Evolutionary conservation across 1,139 yeast genomes (phyloP).

Genomic region (Taiozyma sp.): DNA sequence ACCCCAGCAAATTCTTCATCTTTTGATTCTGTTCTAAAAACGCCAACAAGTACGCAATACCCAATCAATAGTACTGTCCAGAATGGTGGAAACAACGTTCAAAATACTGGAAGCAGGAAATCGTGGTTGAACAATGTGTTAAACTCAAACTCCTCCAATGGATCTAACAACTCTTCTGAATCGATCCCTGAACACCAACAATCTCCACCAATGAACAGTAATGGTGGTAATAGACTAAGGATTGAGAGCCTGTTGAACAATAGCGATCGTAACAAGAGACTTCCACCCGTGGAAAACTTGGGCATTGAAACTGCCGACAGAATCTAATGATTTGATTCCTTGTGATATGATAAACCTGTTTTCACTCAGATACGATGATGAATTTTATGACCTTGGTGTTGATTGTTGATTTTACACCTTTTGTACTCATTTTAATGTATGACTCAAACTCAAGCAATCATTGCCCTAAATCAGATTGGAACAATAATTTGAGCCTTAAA

Average conservation of each 20-base stretch:
- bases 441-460: no score
- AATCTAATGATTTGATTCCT: not conserved
- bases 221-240: slow-evolving; percentile 8
- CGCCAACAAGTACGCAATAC: slow-evolving; percentile 10
- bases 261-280: not conserved
- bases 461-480: no score
- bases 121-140: slow-evolving; percentile 18
- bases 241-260: slow-evolving; percentile 17
- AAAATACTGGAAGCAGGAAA: slow-evolving; percentile 6
- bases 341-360: not conserved
- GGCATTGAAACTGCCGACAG: slow-evolving; percentile 11
- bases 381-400: not conserved
- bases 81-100: not conserved
- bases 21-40: slow-evolving; percentile 4
- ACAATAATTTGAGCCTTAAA: no score
- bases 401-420: not conserved
- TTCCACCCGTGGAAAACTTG: slow-evolving; percentile 19
- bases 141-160: slow-evolving; percentile 1
- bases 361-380: not conserved
- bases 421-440: not conserved
- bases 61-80: not conserved
- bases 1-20: slow-evolving; percentile 8
- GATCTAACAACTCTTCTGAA: not conserved
- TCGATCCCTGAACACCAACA: slow-evolving; percentile 2
- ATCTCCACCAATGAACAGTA: not conserved